Percentiles rank a stretch among this genome's conserved stretches.
Evolutionary conservation across 305 asterid genomes (phyloP).

Genomic region (Fraxinus sp.): DNA sequence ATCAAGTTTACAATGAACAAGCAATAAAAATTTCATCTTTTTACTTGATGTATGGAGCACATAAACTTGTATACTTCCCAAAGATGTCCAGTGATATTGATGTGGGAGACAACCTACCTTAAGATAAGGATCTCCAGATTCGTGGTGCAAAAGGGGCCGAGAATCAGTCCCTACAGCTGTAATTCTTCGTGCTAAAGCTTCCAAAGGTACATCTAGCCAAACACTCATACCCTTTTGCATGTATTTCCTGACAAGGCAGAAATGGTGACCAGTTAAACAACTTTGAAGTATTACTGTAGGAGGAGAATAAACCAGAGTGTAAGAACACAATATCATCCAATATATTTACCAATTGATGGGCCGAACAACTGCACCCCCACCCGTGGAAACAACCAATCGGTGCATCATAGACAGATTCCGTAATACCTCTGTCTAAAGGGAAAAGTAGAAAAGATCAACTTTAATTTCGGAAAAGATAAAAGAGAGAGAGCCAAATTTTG

Average conservation of each 20-base stretch:
- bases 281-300: neutral
- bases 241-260: conserved; percentile 56
- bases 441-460: conserved; percentile 6
- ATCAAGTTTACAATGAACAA: neutral
- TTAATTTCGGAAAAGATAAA: neutral
- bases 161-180: conserved; percentile 67
- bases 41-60: neutral
- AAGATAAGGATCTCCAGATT: conserved; percentile 70
- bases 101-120: conserved; percentile 33
- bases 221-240: conserved; percentile 79
- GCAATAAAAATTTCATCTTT: neutral
- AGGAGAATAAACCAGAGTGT: conserved; percentile 14
- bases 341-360: conserved; percentile 77
- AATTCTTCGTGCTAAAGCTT: conserved; percentile 81
- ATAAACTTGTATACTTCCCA: neutral
- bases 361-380: conserved; percentile 94
- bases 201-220: conserved; percentile 87
- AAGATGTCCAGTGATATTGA: neutral
- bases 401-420: conserved; percentile 68
- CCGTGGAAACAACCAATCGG: conserved; percentile 78
- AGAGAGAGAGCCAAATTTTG: neutral
- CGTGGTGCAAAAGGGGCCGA: conserved; percentile 71
- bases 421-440: conserved; percentile 65
- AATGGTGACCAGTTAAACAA: conserved; percentile 2
- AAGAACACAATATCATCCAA: conserved; percentile 9